Evolutionary conservation across 768 basidiomycete genomes (phyloP).

Genomic region (Macrolepiota dolichaula): DNA sequence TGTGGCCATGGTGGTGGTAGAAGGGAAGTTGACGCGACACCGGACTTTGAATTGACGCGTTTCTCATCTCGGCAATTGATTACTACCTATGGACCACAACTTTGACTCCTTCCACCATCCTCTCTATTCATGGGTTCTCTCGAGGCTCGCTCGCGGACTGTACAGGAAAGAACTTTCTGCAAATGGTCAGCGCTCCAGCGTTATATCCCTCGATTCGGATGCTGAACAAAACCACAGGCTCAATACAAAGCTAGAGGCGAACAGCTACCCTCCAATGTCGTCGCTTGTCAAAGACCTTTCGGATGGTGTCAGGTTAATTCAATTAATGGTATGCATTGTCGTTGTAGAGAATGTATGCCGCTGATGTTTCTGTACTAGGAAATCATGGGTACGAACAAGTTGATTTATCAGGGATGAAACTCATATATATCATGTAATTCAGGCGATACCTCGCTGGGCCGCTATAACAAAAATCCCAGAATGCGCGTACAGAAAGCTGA

Average conservation of each 20-base stretch:
- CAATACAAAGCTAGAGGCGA: conserved; percentile 88
- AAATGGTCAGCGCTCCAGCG: conserved; percentile 61
- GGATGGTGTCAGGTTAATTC: conserved; percentile 93
- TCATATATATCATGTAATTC: neutral
- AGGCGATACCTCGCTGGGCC: conserved; percentile 92
- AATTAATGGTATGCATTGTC: conserved; percentile 72
- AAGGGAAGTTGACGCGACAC: conserved; percentile 32
- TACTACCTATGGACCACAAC: conserved; percentile 9
- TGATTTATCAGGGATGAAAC: neutral
- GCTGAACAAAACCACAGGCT: conserved; percentile 53
- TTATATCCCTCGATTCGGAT: neutral
- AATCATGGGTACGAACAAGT: conserved; percentile 74
- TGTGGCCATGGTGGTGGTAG: conserved; percentile 46
- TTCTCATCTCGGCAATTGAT: conserved; percentile 13
- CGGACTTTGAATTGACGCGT: conserved; percentile 43
- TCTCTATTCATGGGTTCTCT: conserved; percentile 41
- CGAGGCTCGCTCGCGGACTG: conserved; percentile 59
- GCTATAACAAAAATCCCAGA: conserved; percentile 85
- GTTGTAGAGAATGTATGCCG: neutral
- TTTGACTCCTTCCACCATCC: conserved; percentile 9
- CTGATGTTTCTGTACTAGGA: conserved; percentile 51
- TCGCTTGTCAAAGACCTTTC: conserved; percentile 89
- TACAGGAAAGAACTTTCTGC: conserved; percentile 83
- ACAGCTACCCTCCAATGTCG: conserved; percentile 83
- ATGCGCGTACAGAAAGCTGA: conserved; percentile 97